These are phyloP conservation scores for Blastobotrys peoriensis DNA, from an alignment of 805 yeast species.

Conservation along the genomic window DNA sequence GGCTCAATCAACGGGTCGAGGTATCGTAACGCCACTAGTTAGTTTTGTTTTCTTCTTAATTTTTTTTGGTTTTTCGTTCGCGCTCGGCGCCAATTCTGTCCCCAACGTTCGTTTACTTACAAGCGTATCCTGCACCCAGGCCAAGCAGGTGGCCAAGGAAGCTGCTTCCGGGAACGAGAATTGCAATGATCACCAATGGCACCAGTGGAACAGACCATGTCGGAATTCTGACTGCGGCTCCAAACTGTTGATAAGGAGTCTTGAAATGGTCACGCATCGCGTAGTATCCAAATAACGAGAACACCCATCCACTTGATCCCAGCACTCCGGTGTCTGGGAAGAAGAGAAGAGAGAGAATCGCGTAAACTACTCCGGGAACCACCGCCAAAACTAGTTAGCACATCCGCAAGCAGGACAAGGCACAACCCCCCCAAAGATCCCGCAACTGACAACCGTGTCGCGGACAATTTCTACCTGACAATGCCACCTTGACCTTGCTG, in stretches of 20 bases:
- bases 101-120: not conserved
- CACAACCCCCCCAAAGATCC: not conserved
- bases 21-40: conserved; percentile 46
- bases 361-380: conserved; percentile 58
- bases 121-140: conserved; percentile 53
- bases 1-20: conserved; percentile 55
- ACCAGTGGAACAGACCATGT: conserved; percentile 55
- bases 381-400: conserved; percentile 46
- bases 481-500: not conserved
- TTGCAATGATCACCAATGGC: conserved; percentile 41
- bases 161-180: conserved; percentile 60
- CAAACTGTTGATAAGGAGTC: conserved; percentile 18
- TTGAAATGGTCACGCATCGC: conserved; percentile 43
- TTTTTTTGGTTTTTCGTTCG: too few species aligned
- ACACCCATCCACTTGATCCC: conserved; percentile 73
- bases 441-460: not conserved
- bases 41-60: too few species aligned
- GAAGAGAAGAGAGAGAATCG: conserved; percentile 30
- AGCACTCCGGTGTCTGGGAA: conserved; percentile 49
- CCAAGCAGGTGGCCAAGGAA: conserved; percentile 72
- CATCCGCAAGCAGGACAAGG: not conserved
- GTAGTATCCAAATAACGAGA: conserved; percentile 57
- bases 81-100: too few species aligned
- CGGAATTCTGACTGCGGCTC: conserved; percentile 40
- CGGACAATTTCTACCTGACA: not conserved